Base-by-base conservation (phyloP, 2,329 filamentous ascomycete genomes). In the Aspergillus sp. region DNA sequence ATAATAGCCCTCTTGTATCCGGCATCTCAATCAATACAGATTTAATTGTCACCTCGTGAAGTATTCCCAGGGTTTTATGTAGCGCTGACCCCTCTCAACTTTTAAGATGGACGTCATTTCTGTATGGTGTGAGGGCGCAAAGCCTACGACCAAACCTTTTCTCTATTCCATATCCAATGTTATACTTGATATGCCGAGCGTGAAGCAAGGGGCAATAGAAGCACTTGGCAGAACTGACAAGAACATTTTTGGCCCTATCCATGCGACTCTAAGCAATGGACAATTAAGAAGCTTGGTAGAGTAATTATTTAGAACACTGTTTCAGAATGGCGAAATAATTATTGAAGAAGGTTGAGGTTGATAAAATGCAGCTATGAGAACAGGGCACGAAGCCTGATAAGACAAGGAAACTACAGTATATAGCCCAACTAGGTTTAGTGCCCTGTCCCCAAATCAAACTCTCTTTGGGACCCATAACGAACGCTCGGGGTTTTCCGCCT, bases 1-100 rank as follows among this genome's bases (percentile, higher is more conserved):
- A 74, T 76, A 75, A 75, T 75, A 75, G 71, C 70, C 69, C 63
- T 68, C 67, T 73, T 72, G 68, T 72, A 70, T 71, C 70, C 66
- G 71, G 68, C 69, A 70, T 70, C 66, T 68, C 69, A 74, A 73
- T 68, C 69, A 74, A 73, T 73, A 69, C 71, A 72, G 64, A 68
- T 67, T 72, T 73, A 73, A 73, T 74, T 59, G 54, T 60, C 27
- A 31, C 27, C 9, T 31, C 27, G 9, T 31, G 9, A 31, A 31
- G 51, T 39, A 27, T 19, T 59, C 27, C 33, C 24, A 54, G 19
- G 55, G 44, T 15, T 45, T 17, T 43, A 11, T 37, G 14, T 37
- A 37, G 35, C 6, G 35, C 35, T n/a, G 35, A 9, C 14, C 35
- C 14, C 35, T n/a, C 12, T n/a, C 35, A 37, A 7, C 35, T 37